These are phyloP conservation scores for Asterella californica DNA, from an alignment of 225 moss, liverwort and hornwort genomes.

Conservation along the genomic window DNA sequence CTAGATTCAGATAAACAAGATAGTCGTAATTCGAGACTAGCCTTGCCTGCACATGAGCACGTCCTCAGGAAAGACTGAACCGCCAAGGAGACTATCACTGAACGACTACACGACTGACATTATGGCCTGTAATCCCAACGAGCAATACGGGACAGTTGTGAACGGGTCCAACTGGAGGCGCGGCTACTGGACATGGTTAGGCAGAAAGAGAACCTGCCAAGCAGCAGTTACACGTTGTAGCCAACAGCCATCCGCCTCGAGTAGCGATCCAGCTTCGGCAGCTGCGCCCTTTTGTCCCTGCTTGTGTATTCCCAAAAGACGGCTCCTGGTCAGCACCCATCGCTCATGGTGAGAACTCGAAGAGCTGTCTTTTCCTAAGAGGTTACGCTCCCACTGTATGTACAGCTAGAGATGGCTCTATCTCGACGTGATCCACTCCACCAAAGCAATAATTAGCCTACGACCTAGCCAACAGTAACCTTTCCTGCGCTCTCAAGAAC, in stretches of 20 bases:
- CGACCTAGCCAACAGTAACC: too few species aligned
- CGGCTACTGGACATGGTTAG: neutral
- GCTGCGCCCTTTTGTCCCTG: conserved; percentile 94
- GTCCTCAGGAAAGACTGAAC: neutral
- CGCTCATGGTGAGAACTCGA: conserved; percentile 48
- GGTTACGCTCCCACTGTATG: neutral
- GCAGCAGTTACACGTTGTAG: conserved; percentile 81
- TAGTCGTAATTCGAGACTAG: conserved; percentile 97
- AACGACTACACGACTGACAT: neutral
- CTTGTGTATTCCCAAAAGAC: conserved; percentile 68
- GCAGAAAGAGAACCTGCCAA: conserved; percentile 65
- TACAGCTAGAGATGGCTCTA: neutral
- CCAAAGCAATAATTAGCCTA: neutral
- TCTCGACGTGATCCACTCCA: neutral
- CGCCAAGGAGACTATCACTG: neutral
- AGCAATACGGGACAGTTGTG: neutral
- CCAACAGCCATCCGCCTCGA: conserved; percentile 95
- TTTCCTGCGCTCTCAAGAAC: neutral
- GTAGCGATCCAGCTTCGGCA: conserved; percentile 88
- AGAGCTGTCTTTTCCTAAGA: conserved; percentile 19
- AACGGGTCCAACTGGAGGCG: neutral
- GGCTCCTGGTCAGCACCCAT: conserved; percentile 77
- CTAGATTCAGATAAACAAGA: conserved; percentile 93
- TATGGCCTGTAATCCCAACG: neutral
- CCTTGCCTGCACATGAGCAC: conserved; percentile 53